Percentiles rank a stretch among this genome's conserved stretches.
Conservation (phyloP, 768 basidiomycete species). For the Harrya chromipes region DNA sequence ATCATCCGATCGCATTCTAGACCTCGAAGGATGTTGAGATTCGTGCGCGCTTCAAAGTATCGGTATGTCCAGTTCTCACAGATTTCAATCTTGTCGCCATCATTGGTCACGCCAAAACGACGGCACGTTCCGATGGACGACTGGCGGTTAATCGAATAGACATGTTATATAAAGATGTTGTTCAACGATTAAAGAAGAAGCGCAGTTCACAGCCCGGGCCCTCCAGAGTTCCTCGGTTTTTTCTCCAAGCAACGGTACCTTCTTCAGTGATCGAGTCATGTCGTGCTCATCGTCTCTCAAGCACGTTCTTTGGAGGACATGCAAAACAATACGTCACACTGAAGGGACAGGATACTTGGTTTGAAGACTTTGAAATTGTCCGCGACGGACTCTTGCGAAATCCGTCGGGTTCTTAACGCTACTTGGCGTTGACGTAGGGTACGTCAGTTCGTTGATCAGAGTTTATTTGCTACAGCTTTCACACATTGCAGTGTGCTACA, state of each 20-base stretch:
- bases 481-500: too few species aligned
- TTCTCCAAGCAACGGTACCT: conserved; percentile 67
- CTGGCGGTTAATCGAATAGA: conserved; percentile 52
- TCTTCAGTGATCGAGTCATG: background rate
- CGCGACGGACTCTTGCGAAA: too few species aligned
- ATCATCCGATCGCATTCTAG: too few species aligned
- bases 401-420: too few species aligned
- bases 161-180: conserved; percentile 56
- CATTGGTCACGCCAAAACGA: conserved; percentile 42
- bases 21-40: conserved; percentile 63
- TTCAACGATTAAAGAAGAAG: conserved; percentile 2
- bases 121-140: conserved; percentile 59
- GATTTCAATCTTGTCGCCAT: background rate
- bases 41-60: conserved; percentile 85
- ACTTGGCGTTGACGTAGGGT: too few species aligned
- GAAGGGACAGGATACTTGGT: conserved; percentile 72
- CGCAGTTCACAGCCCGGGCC: conserved; percentile 17
- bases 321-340: conserved; percentile 64
- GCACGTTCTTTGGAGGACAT: conserved; percentile 81
- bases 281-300: conserved; percentile 21
- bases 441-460: too few species aligned
- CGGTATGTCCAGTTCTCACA: conserved; percentile 45
- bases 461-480: too few species aligned
- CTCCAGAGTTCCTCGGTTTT: conserved; percentile 51
- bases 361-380: conserved; percentile 61